Evolutionary conservation across 306 rosid species (phyloP), one percentile per base, ranked within the genome.

Genomic region (Sicyos baderoa): DNA sequence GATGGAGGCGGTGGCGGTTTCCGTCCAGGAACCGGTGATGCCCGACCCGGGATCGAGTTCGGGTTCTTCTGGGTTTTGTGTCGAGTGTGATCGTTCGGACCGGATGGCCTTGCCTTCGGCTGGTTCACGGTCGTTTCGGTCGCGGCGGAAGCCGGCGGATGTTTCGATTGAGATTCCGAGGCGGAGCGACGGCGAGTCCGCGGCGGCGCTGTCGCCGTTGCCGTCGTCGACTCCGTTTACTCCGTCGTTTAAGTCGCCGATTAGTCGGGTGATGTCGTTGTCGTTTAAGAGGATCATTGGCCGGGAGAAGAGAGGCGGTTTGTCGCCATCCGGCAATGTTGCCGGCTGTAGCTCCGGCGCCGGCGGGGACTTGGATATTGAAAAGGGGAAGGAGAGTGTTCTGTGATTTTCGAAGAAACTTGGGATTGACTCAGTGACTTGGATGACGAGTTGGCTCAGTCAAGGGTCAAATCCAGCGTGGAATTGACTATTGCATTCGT

Each of bases 201-300:
- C 37, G 13, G 65, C 59, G 13, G 42, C 11, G 11, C 42, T 7
- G n/a, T 64, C 70, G 32, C 70, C 44, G 9, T 37, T 37, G 44
- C 35, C 61, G 35, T 12, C 59, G 59, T 16, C 9, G 79, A 81
- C 73, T 11, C 73, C 75, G 56, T 22, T 51, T 6, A 56, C 68
- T 22, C 75, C 52, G 6, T 44, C 68, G 8, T 72, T 72, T n/a
- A 72, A 59, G 45, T 72, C 76, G 29, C 76, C 96, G 58, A 76
- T 79, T 81, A 82, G 89, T 52, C 89, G 92, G 3, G 76, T 89
- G 81, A 72, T 72, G 76, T 72, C 76, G n/a, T 2, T 84, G 79
- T 92, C 96, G 65, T 82, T 92, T 2, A 84, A 65, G 80, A 79
- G 88, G 49, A 82, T 91, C 0, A 75, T 91, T 0, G 83, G 95